A percentile compares a stretch with the other conserved stretches of the same genome.
These are phyloP conservation scores for Populus nigra DNA, from an alignment of 345 rosid species.

Conservation along the genomic window DNA sequence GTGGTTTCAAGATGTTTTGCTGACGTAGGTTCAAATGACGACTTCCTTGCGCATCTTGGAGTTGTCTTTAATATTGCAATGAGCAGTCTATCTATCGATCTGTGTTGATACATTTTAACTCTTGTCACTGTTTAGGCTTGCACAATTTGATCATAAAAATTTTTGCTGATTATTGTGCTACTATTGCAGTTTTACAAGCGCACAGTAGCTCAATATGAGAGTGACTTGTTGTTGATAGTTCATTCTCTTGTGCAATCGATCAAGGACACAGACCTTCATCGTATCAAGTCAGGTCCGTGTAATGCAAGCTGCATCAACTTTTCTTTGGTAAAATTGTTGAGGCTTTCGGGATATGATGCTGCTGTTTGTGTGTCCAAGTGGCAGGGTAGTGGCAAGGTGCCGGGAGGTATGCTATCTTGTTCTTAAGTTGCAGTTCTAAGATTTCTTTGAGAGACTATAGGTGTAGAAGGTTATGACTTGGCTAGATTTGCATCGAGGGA, in stretches of 20 bases:
- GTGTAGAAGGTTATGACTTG: background rate
- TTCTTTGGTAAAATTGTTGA: conserved; percentile 65
- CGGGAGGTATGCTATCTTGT: conserved; percentile 65
- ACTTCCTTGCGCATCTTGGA: background rate
- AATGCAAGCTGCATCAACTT: conserved; percentile 78
- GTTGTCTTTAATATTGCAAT: background rate
- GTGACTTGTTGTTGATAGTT: conserved; percentile 57
- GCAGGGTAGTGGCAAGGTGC: conserved; percentile 80
- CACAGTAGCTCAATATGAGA: conserved; percentile 54
- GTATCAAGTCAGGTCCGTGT: conserved; percentile 60
- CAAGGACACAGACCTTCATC: conserved; percentile 53
- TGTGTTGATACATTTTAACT: background rate
- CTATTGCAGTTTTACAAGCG: conserved; percentile 53
- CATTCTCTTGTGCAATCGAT: conserved; percentile 58
- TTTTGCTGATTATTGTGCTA: background rate
- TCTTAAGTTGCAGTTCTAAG: background rate
- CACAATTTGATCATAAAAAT: background rate
- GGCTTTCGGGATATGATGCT: conserved; percentile 78
- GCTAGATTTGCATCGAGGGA: background rate
- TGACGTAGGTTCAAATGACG: background rate
- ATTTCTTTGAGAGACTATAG: background rate
- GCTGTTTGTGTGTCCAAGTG: conserved; percentile 81
- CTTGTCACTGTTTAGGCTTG: background rate
- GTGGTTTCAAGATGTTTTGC: background rate
- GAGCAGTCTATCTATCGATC: background rate